These are phyloP conservation scores for Xylariaceae sp. DNA, from an alignment of 2,329 filamentous ascomycete genomes.

Conservation along the genomic window DNA sequence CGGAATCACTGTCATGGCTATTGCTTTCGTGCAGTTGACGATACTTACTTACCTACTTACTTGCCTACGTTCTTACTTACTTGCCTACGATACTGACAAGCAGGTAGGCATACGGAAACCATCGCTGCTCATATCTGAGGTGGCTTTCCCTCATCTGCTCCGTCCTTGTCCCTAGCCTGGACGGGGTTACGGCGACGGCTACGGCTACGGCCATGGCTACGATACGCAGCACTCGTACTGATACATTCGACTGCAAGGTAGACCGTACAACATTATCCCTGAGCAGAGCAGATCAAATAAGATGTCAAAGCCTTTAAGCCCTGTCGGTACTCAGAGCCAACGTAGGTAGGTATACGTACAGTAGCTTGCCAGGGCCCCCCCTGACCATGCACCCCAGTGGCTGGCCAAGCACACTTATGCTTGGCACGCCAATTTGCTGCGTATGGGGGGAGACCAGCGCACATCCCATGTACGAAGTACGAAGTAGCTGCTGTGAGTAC, in stretches of 20 bases:
- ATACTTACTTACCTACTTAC: not conserved
- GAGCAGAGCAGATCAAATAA: conserved; percentile 17
- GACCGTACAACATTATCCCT: conserved; percentile 18
- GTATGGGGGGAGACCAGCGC: not conserved
- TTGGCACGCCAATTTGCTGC: conserved; percentile 22
- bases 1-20: not conserved
- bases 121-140: not conserved
- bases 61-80: not conserved
- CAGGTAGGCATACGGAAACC: no score
- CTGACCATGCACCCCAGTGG: conserved; percentile 31
- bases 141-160: not conserved
- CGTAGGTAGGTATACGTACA: conserved; percentile 3
- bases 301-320: conserved; percentile 30
- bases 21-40: not conserved
- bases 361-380: conserved; percentile 26
- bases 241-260: not conserved
- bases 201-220: no score
- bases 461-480: not conserved
- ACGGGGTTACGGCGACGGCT: not conserved
- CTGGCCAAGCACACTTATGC: conserved; percentile 28
- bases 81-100: no score
- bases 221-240: not conserved
- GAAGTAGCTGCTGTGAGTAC: not conserved
- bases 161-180: not conserved
- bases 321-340: conserved; percentile 30